A percentile compares a stretch with the other conserved stretches of the same genome.
Evolutionary conservation across 2,329 filamentous ascomycete species (phyloP).

Genomic region (Pyrenophora teres): DNA sequence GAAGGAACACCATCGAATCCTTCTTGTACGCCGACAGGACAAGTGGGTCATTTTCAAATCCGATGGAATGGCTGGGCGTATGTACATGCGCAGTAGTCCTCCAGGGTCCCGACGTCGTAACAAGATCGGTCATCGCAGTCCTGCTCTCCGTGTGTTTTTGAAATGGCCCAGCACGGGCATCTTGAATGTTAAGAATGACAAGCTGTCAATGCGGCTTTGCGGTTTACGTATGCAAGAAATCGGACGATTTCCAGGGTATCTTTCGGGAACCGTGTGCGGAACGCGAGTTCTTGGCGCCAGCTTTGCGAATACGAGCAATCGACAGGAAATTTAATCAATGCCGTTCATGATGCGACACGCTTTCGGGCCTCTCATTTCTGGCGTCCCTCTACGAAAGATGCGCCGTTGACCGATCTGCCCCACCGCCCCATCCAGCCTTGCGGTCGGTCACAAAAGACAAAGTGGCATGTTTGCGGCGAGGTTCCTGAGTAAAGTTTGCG

Average conservation of each 20-base stretch:
- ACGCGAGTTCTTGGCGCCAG: background rate
- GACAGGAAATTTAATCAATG: too few species aligned
- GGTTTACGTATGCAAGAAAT: background rate
- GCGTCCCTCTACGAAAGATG: too few species aligned
- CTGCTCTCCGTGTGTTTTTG: too few species aligned
- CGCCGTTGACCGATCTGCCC: conserved; percentile 5
- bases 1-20: conserved; percentile 1
- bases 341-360: too few species aligned
- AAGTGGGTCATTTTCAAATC: background rate
- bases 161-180: too few species aligned
- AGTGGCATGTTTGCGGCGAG: too few species aligned
- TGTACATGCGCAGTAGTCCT: conserved; percentile 4
- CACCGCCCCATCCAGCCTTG: conserved; percentile 2
- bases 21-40: background rate
- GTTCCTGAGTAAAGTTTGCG: too few species aligned
- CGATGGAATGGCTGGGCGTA: background rate
- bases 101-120: background rate
- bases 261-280: background rate
- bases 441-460: too few species aligned
- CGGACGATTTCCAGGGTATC: too few species aligned
- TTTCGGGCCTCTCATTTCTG: too few species aligned
- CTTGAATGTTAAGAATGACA: background rate
- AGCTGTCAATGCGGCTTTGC: background rate
- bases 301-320: too few species aligned
- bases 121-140: too few species aligned